phyloP scores from a whole-genome alignment of 2,329 filamentous ascomycete genomes.

The Colletotrichum siamense region DNA sequence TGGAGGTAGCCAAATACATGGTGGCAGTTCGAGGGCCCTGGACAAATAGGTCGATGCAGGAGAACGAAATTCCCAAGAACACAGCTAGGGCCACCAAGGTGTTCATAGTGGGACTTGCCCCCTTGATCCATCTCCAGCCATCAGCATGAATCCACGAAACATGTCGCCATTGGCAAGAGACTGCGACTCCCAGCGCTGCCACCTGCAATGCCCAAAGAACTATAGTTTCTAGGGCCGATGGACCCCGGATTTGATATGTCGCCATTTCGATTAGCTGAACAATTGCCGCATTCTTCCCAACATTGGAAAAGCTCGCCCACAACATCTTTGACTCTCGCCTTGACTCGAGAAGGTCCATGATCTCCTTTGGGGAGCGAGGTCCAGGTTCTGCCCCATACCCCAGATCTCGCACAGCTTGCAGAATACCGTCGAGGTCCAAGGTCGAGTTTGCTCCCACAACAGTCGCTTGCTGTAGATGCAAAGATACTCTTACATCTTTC shows the following conservation, averaged over 20 bases:
- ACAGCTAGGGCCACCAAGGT: background rate
- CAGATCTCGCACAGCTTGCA: background rate
- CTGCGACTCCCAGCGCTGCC: background rate
- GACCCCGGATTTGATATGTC: background rate
- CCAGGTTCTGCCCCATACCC: background rate
- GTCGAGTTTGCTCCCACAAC: background rate
- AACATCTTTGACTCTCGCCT: background rate
- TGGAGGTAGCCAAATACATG: background rate
- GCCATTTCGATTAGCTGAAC: background rate
- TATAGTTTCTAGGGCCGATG: background rate
- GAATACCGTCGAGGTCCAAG: background rate
- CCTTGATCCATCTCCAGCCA: background rate
- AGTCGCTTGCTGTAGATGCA: background rate
- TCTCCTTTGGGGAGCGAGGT: background rate
- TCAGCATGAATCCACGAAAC: background rate
- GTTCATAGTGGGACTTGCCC: background rate
- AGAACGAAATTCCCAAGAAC: background rate
- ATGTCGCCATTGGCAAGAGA: background rate
- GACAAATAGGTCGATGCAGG: background rate
- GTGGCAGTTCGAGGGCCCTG: background rate
- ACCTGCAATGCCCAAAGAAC: background rate
- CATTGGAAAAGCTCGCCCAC: background rate
- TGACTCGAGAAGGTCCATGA: background rate
- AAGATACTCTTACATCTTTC: background rate
- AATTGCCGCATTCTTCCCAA: background rate